These are phyloP conservation scores for Arthrobotrys conoides DNA, from an alignment of 2,329 filamentous ascomycete species.

Conservation along the genomic window DNA sequence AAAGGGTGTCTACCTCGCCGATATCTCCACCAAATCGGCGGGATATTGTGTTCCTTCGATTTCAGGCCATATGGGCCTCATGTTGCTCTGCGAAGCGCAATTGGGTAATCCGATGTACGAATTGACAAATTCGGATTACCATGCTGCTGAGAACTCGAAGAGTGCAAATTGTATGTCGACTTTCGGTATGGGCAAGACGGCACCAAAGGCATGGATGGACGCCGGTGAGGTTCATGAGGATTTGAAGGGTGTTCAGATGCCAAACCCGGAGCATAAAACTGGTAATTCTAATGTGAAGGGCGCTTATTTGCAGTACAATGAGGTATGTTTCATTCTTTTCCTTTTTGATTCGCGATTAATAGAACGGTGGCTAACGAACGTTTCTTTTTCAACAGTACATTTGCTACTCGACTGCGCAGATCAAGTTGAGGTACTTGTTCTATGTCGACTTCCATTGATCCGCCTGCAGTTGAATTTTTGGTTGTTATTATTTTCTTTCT, in stretches of 20 bases:
- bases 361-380: slow-evolving; percentile 15
- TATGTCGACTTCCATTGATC: slow-evolving; percentile 57
- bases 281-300: slow-evolving; percentile 65
- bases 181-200: slow-evolving; percentile 77
- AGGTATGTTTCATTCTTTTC: slow-evolving; percentile 65
- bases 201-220: slow-evolving; percentile 82
- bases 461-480: background rate
- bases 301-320: slow-evolving; percentile 76
- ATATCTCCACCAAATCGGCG: slow-evolving; percentile 86
- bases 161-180: slow-evolving; percentile 76
- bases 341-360: background rate
- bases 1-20: slow-evolving; percentile 89
- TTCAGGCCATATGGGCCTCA: slow-evolving; percentile 79
- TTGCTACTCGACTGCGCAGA: slow-evolving; percentile 78
- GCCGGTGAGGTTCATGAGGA: slow-evolving; percentile 76
- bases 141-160: slow-evolving; percentile 76
- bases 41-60: slow-evolving; percentile 78
- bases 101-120: slow-evolving; percentile 81
- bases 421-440: slow-evolving; percentile 79
- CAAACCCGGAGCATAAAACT: slow-evolving; percentile 67
- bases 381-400: slow-evolving; percentile 71
- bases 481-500: background rate
- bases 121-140: slow-evolving; percentile 73
- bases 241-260: slow-evolving; percentile 79
- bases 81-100: slow-evolving; percentile 87